phyloP scores from a whole-genome alignment of 805 yeast species.

The Wickerhamiella australiensis region DNA sequence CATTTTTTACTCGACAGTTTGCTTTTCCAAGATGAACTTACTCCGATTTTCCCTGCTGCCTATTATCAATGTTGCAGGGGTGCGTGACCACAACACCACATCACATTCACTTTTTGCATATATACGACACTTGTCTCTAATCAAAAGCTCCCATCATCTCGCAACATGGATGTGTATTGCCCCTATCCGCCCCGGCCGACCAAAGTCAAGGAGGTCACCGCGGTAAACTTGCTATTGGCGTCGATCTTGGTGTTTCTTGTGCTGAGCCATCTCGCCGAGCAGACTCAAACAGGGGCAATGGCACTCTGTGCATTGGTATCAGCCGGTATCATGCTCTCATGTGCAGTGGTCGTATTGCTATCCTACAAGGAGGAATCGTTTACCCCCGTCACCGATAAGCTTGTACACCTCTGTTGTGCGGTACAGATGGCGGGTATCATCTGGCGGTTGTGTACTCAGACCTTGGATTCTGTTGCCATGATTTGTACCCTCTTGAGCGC shows the following conservation, averaged over 20 bases:
- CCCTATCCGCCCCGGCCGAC: not conserved
- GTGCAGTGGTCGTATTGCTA: conserved; percentile 2
- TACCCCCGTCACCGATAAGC: not conserved
- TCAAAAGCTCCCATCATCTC: not conserved
- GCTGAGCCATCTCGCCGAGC: conserved; percentile 6
- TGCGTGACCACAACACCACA: too few species aligned
- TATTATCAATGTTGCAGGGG: too few species aligned
- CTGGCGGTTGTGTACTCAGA: conserved; percentile 2
- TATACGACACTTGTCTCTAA: not conserved
- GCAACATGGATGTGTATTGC: not conserved
- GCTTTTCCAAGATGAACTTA: too few species aligned
- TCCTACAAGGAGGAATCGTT: not conserved
- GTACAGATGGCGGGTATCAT: conserved; percentile 5
- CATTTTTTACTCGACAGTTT: too few species aligned
- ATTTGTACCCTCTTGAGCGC: not conserved
- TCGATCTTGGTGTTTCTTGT: conserved; percentile 4
- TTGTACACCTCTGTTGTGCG: not conserved
- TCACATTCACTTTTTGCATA: too few species aligned
- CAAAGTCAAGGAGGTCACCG: not conserved
- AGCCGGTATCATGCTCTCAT: conserved; percentile 6
- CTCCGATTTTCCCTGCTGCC: too few species aligned
- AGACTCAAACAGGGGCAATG: not conserved
- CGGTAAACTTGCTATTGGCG: not conserved
- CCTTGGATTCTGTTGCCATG: not conserved
- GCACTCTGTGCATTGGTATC: not conserved